Base-by-base conservation (phyloP, 2,329 filamentous ascomycete species). In the Fusarium devonianum region DNA sequence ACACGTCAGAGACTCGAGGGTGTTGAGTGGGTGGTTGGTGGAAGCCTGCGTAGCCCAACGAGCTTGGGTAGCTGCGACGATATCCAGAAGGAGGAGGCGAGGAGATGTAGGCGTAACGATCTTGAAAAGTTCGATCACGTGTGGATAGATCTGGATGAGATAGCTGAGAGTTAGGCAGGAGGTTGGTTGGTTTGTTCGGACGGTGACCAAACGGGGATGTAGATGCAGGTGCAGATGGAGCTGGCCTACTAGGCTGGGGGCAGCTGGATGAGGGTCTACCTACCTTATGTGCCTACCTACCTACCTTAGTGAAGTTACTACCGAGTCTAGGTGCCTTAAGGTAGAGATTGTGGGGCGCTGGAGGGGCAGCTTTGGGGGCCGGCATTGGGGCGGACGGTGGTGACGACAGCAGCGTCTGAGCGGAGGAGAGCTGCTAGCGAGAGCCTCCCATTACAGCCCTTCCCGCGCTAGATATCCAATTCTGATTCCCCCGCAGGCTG, bases 361-460 rank as follows among this genome's bases (percentile, higher is more conserved):
- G 60, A 63, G 61, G 61, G 58, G 62, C 57, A 58, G 49, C 26
- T 47, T 40, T 44, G 14, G 43, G 28, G 39, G 30, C 43, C 42
- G 34, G 56, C 36, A 26, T 52, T 52, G 37, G 49, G 23, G 23
- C 9, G 28, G 40, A 48, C 34, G 51, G 60, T 56, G 62, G 62
- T 65, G 61, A 64, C 56, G 54, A 61, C 58, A 61, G 47, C 43
- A 38, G 28, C 22, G 25, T 47, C 38, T 43, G 49, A 53, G 48
- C 45, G 53, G 34, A n/a, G n/a, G n/a, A n/a, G n/a, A n/a, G n/a
- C n/a, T n/a, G n/a, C n/a, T n/a, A n/a, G n/a, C n/a, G n/a, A n/a
- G n/a, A n/a, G n/a, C n/a, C n/a, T n/a, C n/a, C n/a, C n/a, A n/a
- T n/a, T n/a, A n/a, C n/a, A n/a, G n/a, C n/a, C n/a, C n/a, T n/a